Evolutionary conservation across 2,329 filamentous ascomycete genomes (phyloP), one percentile per base, ranked within the genome.

Genomic region (Orbilia quercus): DNA sequence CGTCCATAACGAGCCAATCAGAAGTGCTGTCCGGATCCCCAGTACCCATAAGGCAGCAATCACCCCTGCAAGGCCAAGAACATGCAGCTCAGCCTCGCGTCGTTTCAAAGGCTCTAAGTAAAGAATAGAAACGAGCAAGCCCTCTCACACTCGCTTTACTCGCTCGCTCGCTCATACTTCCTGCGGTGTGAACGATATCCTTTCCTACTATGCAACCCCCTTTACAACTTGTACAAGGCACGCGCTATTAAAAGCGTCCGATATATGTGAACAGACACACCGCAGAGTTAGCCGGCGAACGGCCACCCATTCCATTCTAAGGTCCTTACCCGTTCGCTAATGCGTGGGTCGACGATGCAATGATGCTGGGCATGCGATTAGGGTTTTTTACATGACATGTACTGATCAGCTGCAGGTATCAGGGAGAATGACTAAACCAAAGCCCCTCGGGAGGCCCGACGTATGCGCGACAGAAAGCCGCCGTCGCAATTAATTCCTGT

Each of bases 11-110:
- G 45, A 72, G 59, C 67, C 67, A 72, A 72, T 72, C 67, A 72
- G 59, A 60, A 36, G 20, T 50, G 59, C 59, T 53, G 67, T 50
- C 28, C 48, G 38, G 4, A 31, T 31, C 28, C 28, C 9, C 9
- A 31, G 48, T 72, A 58, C 51, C 59, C 67, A 65, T 59, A 72
- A 72, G 67, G 67, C 67, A 72, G 48, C 67, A 71, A 65, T 44
- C 23, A 63, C 51, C 67, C 67, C 67, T 72, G 67, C 67, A 47
- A 60, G 12, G 36, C 11, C 9, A 40, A 40, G n/a, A 38, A 65
- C 31, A 64, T 72, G 67, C 67, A 72, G 67, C 67, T 72, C 67
- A 72, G 67, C 67, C 67, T 72, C 66, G 36, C 53, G 44, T 72
- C 67, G 67, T 72, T 72, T 65, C 59, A 47, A 54, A 25, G 38